Evolutionary conservation across 805 yeast species (phyloP).

Genomic region (Myxozyma vanderwaltii): DNA sequence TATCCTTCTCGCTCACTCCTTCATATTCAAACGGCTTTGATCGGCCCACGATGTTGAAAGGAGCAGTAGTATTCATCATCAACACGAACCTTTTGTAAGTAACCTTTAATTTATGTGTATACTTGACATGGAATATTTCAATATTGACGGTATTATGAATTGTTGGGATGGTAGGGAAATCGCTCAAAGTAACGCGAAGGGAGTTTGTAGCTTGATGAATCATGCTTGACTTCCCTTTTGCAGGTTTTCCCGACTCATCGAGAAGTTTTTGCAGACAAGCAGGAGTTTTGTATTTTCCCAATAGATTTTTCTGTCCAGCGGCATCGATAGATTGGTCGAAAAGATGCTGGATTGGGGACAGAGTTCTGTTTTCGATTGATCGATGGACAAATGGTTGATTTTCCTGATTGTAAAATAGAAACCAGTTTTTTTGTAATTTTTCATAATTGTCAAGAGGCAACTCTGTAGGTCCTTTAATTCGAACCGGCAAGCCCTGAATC

Average conservation of each 20-base stretch:
- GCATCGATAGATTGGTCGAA: neutral
- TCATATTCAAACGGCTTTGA: slow-evolving; percentile 18
- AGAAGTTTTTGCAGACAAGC: neutral
- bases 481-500: slow-evolving; percentile 17
- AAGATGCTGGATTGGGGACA: neutral
- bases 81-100: slow-evolving; percentile 19
- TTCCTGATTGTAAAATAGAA: slow-evolving; percentile 21
- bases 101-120: slow-evolving; percentile 13
- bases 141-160: slow-evolving; percentile 26
- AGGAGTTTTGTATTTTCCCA: neutral
- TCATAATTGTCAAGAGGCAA: slow-evolving; percentile 8
- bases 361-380: neutral
- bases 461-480: slow-evolving; percentile 20
- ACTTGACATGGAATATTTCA: slow-evolving; percentile 25
- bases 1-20: slow-evolving; percentile 14
- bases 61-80: slow-evolving; percentile 28
- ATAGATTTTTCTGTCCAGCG: neutral
- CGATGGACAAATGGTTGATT: slow-evolving; percentile 4
- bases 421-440: slow-evolving; percentile 31
- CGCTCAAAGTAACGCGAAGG: slow-evolving; percentile 27
- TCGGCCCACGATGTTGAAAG: slow-evolving; percentile 27
- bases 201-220: slow-evolving; percentile 26
- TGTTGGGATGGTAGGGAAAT: slow-evolving; percentile 31
- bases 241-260: too few species aligned
- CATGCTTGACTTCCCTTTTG: slow-evolving; percentile 3